These are phyloP conservation scores for Corylus avellana DNA, from an alignment of 306 rosid species.

Conservation along the genomic window DNA sequence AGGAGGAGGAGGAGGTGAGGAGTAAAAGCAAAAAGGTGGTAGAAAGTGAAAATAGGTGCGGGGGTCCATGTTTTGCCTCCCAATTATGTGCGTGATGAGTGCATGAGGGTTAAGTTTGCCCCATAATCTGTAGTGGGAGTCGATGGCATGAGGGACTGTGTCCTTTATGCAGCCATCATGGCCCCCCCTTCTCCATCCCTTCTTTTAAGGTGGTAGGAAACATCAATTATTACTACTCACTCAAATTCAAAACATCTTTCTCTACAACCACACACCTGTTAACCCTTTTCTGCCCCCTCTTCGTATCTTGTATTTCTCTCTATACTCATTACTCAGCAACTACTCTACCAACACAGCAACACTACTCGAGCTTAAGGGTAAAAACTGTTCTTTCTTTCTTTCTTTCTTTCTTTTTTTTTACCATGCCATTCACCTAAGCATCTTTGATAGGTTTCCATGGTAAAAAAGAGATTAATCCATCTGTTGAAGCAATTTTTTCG, in stretches of 20 bases:
- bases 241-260: slow-evolving; percentile 21
- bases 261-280: slow-evolving; percentile 22
- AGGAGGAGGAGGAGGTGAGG: no score
- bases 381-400: no score
- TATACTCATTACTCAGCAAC: no score
- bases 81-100: slow-evolving; percentile 42
- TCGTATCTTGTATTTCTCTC: no score
- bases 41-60: neutral
- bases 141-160: slow-evolving; percentile 24
- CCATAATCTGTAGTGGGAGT: slow-evolving; percentile 27
- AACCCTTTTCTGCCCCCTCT: neutral
- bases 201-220: slow-evolving; percentile 44
- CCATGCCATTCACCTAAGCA: no score
- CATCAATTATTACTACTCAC: slow-evolving; percentile 35
- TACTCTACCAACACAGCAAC: no score
- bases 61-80: slow-evolving; percentile 14
- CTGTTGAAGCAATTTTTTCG: no score
- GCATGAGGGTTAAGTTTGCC: slow-evolving; percentile 23
- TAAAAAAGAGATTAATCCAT: no score
- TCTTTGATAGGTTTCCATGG: no score
- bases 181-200: slow-evolving; percentile 17
- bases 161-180: slow-evolving; percentile 32
- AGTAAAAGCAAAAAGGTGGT: neutral
- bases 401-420: no score
- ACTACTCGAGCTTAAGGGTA: no score